Evolutionary conservation across 2,329 filamentous ascomycete species (phyloP).

Genomic region (Sporothrix luriei): DNA sequence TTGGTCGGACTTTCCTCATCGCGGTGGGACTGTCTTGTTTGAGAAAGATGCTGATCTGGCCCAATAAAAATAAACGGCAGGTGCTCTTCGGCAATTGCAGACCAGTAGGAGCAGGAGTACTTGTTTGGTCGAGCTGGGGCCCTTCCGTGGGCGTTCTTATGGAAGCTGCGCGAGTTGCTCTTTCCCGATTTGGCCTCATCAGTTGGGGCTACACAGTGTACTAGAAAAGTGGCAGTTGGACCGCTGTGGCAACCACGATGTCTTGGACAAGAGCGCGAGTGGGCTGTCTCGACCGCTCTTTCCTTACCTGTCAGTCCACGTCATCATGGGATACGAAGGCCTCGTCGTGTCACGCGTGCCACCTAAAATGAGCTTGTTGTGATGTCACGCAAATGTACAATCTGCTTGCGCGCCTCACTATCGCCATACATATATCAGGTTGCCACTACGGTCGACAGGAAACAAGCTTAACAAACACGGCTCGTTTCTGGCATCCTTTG

Average conservation of each 20-base stretch:
- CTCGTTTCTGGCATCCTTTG: background rate
- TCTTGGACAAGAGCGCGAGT: background rate
- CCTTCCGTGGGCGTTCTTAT: background rate
- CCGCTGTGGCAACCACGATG: conserved; percentile 8
- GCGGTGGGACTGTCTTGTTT: background rate
- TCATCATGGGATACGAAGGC: conserved; percentile 16
- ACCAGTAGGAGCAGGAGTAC: background rate
- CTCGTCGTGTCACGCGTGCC: conserved; percentile 12
- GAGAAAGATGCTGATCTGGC: background rate
- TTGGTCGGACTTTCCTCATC: conserved; percentile 2
- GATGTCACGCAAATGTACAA: background rate
- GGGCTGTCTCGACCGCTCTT: conserved; percentile 14
- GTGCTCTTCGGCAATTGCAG: background rate
- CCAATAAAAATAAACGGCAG: background rate
- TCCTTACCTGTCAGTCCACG: conserved; percentile 6
- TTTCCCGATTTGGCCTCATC: conserved; percentile 18
- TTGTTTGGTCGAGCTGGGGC: background rate
- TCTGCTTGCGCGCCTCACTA: background rate
- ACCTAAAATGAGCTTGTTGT: background rate
- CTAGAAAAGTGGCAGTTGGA: background rate
- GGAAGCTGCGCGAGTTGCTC: background rate
- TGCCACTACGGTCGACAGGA: background rate
- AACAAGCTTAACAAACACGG: background rate
- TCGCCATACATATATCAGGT: background rate
- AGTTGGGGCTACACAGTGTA: conserved; percentile 21